Base-by-base conservation (phyloP, 305 asterid genomes). In the Stenogyne calaminthoides region DNA sequence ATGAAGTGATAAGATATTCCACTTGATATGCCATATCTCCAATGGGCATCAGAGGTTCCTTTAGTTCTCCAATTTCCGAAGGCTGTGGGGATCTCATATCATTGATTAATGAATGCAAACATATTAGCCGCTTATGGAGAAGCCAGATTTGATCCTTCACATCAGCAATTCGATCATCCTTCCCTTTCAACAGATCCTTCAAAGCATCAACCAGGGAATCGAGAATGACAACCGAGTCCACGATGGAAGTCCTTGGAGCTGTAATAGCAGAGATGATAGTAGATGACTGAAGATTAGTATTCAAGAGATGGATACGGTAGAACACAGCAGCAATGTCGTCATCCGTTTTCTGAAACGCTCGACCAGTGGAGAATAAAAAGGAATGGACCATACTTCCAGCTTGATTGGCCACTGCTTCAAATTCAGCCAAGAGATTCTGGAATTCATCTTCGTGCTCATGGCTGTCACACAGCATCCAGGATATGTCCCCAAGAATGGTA, bases 401-500 rank as follows among this genome's bases (percentile, higher is more conserved):
- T 54, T 29, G 12, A n/a, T 70, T 76, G 5, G 80, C 76, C 15
- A 70, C 18, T 1, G 52, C 27, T 54, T 70, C 65, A 3, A 76
- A 62, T 44, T 76, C 68, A 0, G 66, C 22, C 78, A 74, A 29
- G 20, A 62, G n/a, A 39, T 69, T 14, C 66, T 32, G 60, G 60
- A 55, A 55, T 20, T 55, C 32, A 19, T 14, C 59, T 7, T 18
- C 59, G 5, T 16, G 59, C 22, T 52, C 27, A 18, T 7, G 1
- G 29, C 4, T 52, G 18, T 34, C 7, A 14, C 47, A n/a, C 67
- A 16, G 49, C 47, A 62, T 36, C 67, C 27, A 62, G 10, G 65
- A 14, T 14, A 9, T n/a, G 49, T 62, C 67, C 3, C 67, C 47
- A 37, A 62, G 49, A 55, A 55, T 55, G 32, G 67, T 62, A 32